Evolutionary conservation across 176 grass and related monocot genomes (phyloP).

Genomic region (Oryza punctata): DNA sequence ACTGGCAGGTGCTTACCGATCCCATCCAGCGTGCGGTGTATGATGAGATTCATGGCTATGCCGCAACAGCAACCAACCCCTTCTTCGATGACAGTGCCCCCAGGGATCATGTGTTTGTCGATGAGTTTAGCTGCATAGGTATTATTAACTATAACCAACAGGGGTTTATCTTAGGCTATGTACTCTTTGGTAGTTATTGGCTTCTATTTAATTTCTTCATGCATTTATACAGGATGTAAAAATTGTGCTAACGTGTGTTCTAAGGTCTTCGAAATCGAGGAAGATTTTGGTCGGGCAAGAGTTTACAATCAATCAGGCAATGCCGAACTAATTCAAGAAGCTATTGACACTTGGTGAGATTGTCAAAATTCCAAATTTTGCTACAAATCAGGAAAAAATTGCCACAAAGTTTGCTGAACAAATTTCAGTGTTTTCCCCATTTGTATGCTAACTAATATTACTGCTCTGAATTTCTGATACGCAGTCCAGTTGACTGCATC

Average conservation of each 20-base stretch:
- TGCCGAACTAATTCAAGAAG: slow-evolving; percentile 61
- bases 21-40: slow-evolving; percentile 85
- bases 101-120: slow-evolving; percentile 87
- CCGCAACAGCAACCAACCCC: slow-evolving; percentile 78
- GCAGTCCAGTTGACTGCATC: slow-evolving; percentile 97
- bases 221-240: slow-evolving; percentile 77
- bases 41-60: slow-evolving; percentile 93
- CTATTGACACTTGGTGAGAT: slow-evolving; percentile 92
- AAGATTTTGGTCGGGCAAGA: slow-evolving; percentile 90
- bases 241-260: slow-evolving; percentile 93
- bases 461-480: slow-evolving; percentile 29
- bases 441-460: background rate
- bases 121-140: slow-evolving; percentile 99
- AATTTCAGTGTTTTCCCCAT: background rate
- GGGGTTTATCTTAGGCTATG: background rate
- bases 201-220: background rate
- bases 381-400: background rate
- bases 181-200: background rate
- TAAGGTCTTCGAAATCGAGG: slow-evolving; percentile 82
- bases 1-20: slow-evolving; percentile 82
- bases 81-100: slow-evolving; percentile 83
- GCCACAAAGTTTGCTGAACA: background rate
- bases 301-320: slow-evolving; percentile 77
- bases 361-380: background rate
- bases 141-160: slow-evolving; percentile 37